Percentiles rank a stretch among this genome's conserved stretches.
phyloP scores from a whole-genome alignment of 1,139 yeast genomes.

The Yamadazyma atmosphaerica region DNA sequence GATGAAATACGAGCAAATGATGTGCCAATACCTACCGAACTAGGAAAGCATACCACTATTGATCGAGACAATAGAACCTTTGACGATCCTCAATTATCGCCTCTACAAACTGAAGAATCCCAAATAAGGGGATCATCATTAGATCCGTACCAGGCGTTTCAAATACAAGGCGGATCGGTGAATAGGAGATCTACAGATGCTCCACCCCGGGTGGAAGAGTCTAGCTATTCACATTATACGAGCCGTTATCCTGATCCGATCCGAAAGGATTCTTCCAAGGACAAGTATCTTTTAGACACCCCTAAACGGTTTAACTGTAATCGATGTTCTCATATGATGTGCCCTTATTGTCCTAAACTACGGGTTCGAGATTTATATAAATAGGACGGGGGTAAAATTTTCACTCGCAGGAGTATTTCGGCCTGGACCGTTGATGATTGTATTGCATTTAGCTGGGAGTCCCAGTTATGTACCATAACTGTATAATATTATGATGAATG shows the following conservation, averaged over 20 bases:
- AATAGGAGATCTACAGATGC: too few species aligned
- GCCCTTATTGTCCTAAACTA: slow-evolving; percentile 51
- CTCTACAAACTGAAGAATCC: background rate
- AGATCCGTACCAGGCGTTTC: background rate
- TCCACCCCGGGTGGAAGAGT: too few species aligned
- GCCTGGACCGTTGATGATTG: too few species aligned
- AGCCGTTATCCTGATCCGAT: background rate
- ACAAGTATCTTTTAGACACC: slow-evolving; percentile 8
- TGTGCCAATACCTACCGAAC: too few species aligned
- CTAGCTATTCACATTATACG: too few species aligned
- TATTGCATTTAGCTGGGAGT: too few species aligned
- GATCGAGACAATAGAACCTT: background rate
- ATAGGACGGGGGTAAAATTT: background rate
- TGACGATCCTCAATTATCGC: background rate
- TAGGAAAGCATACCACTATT: background rate
- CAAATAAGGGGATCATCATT: background rate
- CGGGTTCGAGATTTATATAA: slow-evolving; percentile 36
- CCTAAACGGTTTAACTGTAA: slow-evolving; percentile 42
- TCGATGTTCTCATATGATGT: slow-evolving; percentile 54
- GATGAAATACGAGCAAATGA: background rate
- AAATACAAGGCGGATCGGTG: slow-evolving; percentile 7
- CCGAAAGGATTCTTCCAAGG: background rate
- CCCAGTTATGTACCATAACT: too few species aligned
- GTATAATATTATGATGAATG: too few species aligned
- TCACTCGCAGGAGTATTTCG: too few species aligned